phyloP scores from a whole-genome alignment of 148 eudicot species.

The Tetragonia tetragonoides region DNA sequence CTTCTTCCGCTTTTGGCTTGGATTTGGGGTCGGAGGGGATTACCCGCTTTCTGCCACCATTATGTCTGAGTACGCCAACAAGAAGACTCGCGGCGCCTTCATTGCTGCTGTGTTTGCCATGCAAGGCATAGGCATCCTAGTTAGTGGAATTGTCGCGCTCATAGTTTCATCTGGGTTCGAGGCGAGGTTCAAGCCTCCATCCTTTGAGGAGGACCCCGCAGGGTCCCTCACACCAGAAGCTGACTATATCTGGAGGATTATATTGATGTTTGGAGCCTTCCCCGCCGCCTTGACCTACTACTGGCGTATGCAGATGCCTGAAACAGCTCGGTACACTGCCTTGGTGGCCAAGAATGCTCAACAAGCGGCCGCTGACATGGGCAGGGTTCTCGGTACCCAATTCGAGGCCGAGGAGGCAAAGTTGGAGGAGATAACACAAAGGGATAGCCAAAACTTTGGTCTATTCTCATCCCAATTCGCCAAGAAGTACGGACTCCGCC shows the following conservation, averaged over 20 bases:
- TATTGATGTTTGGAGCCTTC: constrained; percentile 57
- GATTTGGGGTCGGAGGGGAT: constrained; percentile 83
- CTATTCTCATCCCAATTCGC: constrained; percentile 54
- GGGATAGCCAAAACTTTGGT: constrained; percentile 31
- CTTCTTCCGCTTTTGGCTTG: constrained; percentile 79
- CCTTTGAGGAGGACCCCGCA: constrained; percentile 14
- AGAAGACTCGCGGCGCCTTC: constrained; percentile 36
- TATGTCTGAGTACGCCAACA: constrained; percentile 75
- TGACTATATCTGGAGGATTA: constrained; percentile 45
- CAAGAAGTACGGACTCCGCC: constrained; percentile 49
- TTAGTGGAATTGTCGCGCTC: constrained; percentile 54
- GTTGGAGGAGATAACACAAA: constrained; percentile 19
- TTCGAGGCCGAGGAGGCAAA: constrained; percentile 40
- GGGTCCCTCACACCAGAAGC: constrained; percentile 34
- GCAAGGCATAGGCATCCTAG: constrained; percentile 70
- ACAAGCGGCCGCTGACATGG: constrained; percentile 62
- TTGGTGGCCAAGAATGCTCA: constrained; percentile 57
- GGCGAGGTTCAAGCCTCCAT: constrained; percentile 23
- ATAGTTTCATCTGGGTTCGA: constrained; percentile 41
- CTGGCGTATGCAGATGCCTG: constrained; percentile 58
- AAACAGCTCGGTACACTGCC: constrained; percentile 64
- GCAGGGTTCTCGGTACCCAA: constrained; percentile 41
- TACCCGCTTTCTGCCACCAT: constrained; percentile 77
- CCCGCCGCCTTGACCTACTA: constrained; percentile 54
- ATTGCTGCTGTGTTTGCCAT: constrained; percentile 78